phyloP scores from a whole-genome alignment of 2,329 filamentous ascomycete species.

The Dendrostoma leiphaemia region DNA sequence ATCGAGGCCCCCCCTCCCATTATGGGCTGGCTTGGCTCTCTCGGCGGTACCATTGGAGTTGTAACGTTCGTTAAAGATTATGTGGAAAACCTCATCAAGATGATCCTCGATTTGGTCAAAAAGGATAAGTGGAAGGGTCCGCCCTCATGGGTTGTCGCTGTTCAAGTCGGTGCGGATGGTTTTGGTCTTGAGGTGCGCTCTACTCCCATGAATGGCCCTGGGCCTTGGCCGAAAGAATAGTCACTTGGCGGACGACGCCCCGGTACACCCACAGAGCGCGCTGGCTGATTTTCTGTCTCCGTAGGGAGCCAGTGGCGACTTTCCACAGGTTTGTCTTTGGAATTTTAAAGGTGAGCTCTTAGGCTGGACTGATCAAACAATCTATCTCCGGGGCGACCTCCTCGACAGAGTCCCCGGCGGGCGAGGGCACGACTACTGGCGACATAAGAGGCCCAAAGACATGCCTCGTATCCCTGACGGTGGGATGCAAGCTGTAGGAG shows the following conservation, averaged over 20 bases:
- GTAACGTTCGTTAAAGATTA: too few relatives aligned
- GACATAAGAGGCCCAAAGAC: not conserved
- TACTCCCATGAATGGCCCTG: too few relatives aligned
- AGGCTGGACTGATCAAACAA: not conserved
- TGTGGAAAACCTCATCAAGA: too few relatives aligned
- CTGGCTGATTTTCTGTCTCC: not conserved
- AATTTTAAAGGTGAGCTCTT: not conserved
- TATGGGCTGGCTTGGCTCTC: too few relatives aligned
- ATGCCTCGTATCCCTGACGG: not conserved
- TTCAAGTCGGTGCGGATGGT: not conserved
- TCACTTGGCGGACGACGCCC: not conserved
- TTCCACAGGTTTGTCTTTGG: not conserved
- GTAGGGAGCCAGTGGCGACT: not conserved
- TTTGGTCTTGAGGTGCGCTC: not conserved
- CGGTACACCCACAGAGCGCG: not conserved
- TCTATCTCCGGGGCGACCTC: not conserved
- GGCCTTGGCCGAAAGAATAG: too few relatives aligned
- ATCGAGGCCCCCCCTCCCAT: too few relatives aligned
- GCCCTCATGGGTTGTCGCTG: not conserved
- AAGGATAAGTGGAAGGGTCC: too few relatives aligned
- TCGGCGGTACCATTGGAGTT: too few relatives aligned
- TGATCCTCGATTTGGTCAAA: too few relatives aligned
- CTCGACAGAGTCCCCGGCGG: too few relatives aligned
- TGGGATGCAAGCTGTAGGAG: not conserved
- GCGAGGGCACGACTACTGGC: not conserved